These are phyloP conservation scores for Trichopus zeylanicus DNA, from an alignment of 116 monocot genomes.

Conservation along the genomic window DNA sequence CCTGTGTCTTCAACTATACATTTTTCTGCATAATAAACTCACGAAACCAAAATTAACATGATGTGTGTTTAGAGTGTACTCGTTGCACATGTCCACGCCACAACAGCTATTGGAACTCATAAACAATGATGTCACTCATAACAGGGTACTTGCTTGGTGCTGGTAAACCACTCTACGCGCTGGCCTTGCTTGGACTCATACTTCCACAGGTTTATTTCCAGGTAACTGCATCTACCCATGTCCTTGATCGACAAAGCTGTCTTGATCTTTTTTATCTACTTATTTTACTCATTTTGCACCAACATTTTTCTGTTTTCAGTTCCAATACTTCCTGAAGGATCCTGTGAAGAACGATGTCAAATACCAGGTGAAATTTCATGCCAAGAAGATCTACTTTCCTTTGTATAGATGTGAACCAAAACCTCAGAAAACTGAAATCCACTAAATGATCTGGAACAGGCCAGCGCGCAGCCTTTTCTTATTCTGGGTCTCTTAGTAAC, in stretches of 20 bases:
- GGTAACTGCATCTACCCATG: slow-evolving; percentile 23
- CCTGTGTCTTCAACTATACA: no score
- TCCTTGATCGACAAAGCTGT: background rate
- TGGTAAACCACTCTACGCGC: slow-evolving; percentile 65
- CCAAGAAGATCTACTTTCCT: background rate
- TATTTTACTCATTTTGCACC: no score
- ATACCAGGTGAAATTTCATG: slow-evolving; percentile 57
- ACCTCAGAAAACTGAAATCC: background rate
- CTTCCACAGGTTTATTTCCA: slow-evolving; percentile 79
- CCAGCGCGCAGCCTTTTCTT: slow-evolving; percentile 89
- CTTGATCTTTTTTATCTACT: no score
- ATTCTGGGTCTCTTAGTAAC: slow-evolving; percentile 85
- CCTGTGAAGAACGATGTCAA: slow-evolving; percentile 90
- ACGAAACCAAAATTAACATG: no score
- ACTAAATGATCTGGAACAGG: slow-evolving; percentile 62
- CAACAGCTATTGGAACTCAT: no score
- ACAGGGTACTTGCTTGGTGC: slow-evolving; percentile 71
- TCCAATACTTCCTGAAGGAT: slow-evolving; percentile 80
- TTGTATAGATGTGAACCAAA: background rate
- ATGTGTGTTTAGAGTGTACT: no score
- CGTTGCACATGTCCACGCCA: no score
- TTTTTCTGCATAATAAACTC: no score
- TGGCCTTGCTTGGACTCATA: slow-evolving; percentile 67
- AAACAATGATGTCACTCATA: no score
- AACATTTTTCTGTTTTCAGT: slow-evolving; percentile 29